These are phyloP conservation scores for Naganishia sp. DNA, from an alignment of 1,284 basidiomycete genomes.

Conservation along the genomic window DNA sequence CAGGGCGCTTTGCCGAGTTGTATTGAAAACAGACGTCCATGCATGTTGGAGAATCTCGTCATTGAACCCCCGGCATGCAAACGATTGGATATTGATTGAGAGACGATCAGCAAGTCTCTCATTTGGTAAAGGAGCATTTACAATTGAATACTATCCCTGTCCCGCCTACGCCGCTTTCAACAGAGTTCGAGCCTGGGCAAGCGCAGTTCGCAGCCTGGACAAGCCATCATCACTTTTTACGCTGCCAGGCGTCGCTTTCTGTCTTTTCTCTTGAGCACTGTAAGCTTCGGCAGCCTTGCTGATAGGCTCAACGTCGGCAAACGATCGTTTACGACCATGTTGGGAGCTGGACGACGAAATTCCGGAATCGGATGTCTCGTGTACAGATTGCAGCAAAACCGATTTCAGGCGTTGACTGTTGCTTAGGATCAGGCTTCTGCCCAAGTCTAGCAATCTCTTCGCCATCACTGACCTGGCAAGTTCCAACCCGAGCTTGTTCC, in stretches of 20 bases:
- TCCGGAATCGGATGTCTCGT: not conserved
- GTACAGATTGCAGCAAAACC: constrained; percentile 4
- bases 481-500: not conserved
- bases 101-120: not conserved
- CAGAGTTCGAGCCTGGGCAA: constrained; percentile 14
- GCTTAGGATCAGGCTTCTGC: not conserved
- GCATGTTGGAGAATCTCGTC: not conserved
- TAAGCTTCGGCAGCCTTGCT: not conserved
- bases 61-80: no score
- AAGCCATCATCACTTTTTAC: not conserved
- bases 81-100: no score
- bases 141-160: not conserved
- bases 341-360: not conserved
- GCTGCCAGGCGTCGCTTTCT: not conserved
- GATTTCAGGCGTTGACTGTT: constrained; percentile 16
- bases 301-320: constrained; percentile 4
- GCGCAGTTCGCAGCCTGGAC: constrained; percentile 5
- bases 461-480: constrained; percentile 4
- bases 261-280: constrained; percentile 4
- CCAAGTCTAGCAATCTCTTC: not conserved
- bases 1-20: not conserved
- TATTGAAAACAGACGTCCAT: not conserved
- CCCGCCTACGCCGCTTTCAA: not conserved
- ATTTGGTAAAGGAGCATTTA: not conserved
- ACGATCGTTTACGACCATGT: constrained; percentile 11